phyloP scores from a whole-genome alignment of 1,139 yeast species.

The Pichia sp. region DNA sequence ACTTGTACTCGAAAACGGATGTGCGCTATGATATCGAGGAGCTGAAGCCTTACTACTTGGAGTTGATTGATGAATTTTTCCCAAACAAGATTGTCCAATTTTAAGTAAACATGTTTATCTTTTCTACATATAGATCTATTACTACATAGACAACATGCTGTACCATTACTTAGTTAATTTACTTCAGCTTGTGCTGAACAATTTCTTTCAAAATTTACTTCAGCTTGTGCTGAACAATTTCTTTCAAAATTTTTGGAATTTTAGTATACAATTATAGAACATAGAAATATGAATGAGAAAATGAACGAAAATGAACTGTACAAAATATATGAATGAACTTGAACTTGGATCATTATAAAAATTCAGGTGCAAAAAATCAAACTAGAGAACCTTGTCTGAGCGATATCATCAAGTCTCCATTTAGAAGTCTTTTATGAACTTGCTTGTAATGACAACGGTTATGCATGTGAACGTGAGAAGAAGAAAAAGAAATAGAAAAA shows the following conservation, averaged over 20 bases:
- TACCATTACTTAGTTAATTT: too few relatives aligned
- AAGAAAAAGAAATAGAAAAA: neutral
- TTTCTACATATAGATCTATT: neutral
- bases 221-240: too few relatives aligned
- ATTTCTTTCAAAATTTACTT: neutral
- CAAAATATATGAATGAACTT: neutral
- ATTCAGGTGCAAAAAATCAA: neutral
- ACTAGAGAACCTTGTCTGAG: neutral
- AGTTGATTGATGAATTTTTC: constrained; percentile 62
- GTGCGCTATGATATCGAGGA: constrained; percentile 41
- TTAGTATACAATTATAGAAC: constrained; percentile 5
- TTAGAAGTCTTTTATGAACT: neutral
- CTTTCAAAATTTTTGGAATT: neutral
- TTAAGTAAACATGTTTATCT: constrained; percentile 26
- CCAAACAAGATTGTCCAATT: constrained; percentile 56
- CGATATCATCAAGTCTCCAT: neutral
- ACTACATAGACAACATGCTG: neutral
- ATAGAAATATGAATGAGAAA: neutral
- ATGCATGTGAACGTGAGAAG: neutral
- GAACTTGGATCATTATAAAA: neutral
- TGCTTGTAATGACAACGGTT: neutral
- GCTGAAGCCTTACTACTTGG: constrained; percentile 54
- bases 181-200: too few relatives aligned
- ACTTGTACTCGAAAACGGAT: constrained; percentile 61
- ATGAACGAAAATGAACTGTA: neutral